Evolutionary conservation across 208 protist genomes (phyloP).

Genomic region (Spironucleus salmonicida): DNA sequence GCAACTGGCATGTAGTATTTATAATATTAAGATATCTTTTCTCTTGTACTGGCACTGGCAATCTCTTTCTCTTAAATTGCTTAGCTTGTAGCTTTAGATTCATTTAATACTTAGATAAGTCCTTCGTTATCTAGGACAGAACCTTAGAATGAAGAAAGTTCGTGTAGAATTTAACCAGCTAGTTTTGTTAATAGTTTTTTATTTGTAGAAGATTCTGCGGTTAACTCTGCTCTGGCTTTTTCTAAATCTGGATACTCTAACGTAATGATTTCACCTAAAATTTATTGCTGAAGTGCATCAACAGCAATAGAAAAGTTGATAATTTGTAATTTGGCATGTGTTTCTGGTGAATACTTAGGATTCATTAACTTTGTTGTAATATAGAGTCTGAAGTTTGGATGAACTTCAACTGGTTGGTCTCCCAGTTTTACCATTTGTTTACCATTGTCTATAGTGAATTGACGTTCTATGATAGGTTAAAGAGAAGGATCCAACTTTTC

Average conservation of each 20-base stretch:
- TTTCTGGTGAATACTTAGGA: conserved; percentile 85
- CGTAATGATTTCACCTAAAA: conserved; percentile 86
- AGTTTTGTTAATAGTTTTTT: conserved; percentile 79
- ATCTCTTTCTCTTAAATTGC: conserved; percentile 49
- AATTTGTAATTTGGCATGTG: conserved; percentile 84
- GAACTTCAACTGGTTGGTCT: conserved; percentile 86
- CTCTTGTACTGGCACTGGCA: conserved; percentile 57
- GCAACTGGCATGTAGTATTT: conserved; percentile 21
- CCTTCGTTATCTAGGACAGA: conserved; percentile 69
- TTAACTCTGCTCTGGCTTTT: conserved; percentile 70
- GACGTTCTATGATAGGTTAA: conserved; percentile 85
- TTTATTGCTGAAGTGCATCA: conserved; percentile 84
- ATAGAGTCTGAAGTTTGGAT: conserved; percentile 83
- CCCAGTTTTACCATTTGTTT: conserved; percentile 39
- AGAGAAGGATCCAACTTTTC: conserved; percentile 93
- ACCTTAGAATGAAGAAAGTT: conserved; percentile 11
- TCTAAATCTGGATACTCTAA: conserved; percentile 84
- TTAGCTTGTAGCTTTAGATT: conserved; percentile 71
- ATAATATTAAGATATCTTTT: conserved; percentile 60
- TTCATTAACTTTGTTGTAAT: conserved; percentile 89
- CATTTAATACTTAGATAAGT: conserved; percentile 72
- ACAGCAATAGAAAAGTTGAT: conserved; percentile 95
- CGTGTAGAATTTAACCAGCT: conserved; percentile 75
- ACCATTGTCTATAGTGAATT: conserved; percentile 74
- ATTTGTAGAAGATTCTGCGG: conserved; percentile 82